Evolutionary conservation across 1,284 basidiomycete species (phyloP), one percentile per base, ranked within the genome.

Genomic region (Ceratobasidium sp.): DNA sequence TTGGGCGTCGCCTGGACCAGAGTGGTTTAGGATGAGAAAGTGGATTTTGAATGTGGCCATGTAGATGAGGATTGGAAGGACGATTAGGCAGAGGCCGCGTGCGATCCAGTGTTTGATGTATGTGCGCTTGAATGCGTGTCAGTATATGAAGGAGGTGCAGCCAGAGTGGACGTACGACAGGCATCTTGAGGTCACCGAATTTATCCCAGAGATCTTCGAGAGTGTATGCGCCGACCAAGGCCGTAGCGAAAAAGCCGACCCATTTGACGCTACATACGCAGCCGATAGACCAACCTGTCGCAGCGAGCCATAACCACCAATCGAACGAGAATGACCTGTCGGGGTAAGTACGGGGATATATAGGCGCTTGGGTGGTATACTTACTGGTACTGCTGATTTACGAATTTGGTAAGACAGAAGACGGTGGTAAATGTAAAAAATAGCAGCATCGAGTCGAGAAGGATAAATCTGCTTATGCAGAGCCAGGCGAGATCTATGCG

Each of bases 131-230:
- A 26, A 49, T 64, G 39, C 20, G 10, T 18, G 49, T 49, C 28
- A 73, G 64, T 23, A 13, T 55, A 12, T 39, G 60, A 15, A 64
- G 39, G 18, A 33, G 23, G 23, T 6, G 63, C 58, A 7, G 33
- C 15, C 49, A 9, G 60, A 42, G 42, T 23, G 44, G 10, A 87
- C 94, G 81, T 85, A 97, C 95, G 76, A 92, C 88, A 53, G 96
- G 90, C 95, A 99, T 97, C 81, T 91, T 92, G 12, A 98, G 87
- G 84, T 99, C 97, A 15, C 98, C 98, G 85, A 99, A 97, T 86
- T 99, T 99, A 72, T 97, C 94, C 97, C 97, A 99, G 2, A 99
- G 91, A 84, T 99, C 98, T 85, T 99, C 97, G 79, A 98, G 91
- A 0, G 98, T 99, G 86, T 99, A 99, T 2, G 98, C 86, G 49